Conservation (phyloP, 495 filamentous ascomycete species). For the Bathelium albidoporum region DNA sequence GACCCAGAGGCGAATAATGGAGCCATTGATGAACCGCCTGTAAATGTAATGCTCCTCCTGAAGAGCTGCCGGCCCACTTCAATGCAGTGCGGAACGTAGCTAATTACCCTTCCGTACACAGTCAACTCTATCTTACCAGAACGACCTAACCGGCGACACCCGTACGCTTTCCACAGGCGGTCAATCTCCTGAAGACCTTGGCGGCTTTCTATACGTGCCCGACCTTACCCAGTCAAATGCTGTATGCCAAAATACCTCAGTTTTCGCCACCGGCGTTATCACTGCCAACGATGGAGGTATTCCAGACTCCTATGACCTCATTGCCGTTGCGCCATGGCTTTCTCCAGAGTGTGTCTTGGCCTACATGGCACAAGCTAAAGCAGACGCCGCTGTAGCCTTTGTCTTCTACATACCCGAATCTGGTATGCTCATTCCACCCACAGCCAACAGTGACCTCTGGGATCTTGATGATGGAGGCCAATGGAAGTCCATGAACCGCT, state of each 20-base stretch:
- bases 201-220: constrained; percentile 77
- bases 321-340: constrained; percentile 87
- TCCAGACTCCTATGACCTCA: constrained; percentile 45
- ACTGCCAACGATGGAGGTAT: constrained; percentile 62
- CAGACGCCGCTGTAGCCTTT: constrained; percentile 51
- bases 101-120: background rate
- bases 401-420: constrained; percentile 64
- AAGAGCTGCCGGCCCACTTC: background rate
- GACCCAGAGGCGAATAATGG: background rate
- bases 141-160: constrained; percentile 36
- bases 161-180: constrained; percentile 60
- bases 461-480: constrained; percentile 47
- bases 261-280: constrained; percentile 55
- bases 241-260: constrained; percentile 49
- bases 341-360: constrained; percentile 54
- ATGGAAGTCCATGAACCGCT: constrained; percentile 56
- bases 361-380: constrained; percentile 54
- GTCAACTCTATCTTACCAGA: background rate
- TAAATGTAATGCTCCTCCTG: background rate
- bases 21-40: background rate
- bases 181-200: constrained; percentile 44
- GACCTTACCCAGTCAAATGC: constrained; percentile 40
- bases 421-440: constrained; percentile 49
- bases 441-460: constrained; percentile 51
- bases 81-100: background rate